Conservation (phyloP, 495 filamentous ascomycete genomes). For the Terfezia boudieri region DNA sequence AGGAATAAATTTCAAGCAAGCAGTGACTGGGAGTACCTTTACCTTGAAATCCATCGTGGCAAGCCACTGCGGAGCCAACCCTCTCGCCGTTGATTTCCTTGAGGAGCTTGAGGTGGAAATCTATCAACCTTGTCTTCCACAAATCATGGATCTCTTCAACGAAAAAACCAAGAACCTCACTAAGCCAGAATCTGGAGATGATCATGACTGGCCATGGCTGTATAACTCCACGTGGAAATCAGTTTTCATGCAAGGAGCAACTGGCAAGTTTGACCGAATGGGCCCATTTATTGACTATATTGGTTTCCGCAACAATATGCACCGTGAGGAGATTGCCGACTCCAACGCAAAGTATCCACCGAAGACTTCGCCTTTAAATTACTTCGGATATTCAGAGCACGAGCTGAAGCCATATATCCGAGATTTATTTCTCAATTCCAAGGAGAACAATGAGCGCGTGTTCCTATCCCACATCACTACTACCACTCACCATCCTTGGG, state of each 20-base stretch:
- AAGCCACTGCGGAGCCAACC: conserved; percentile 26
- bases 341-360: conserved; percentile 17
- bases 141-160: conserved; percentile 26
- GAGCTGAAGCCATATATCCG: conserved; percentile 24
- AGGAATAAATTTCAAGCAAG: conserved; percentile 25
- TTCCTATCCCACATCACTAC: conserved; percentile 28
- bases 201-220: conserved; percentile 11
- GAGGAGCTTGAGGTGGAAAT: conserved; percentile 27
- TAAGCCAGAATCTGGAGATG: neutral
- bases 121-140: conserved; percentile 29
- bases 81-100: conserved; percentile 26
- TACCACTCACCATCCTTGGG: conserved; percentile 28
- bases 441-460: conserved; percentile 23
- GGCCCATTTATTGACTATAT: conserved; percentile 21
- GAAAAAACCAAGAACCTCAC: conserved; percentile 3
- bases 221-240: conserved; percentile 21
- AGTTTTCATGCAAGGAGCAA: conserved; percentile 27
- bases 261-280: conserved; percentile 26
- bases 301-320: conserved; percentile 22
- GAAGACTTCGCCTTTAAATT: conserved; percentile 22
- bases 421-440: conserved; percentile 24
- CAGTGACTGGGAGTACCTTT: conserved; percentile 24
- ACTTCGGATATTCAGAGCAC: conserved; percentile 29
- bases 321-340: conserved; percentile 19
- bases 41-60: conserved; percentile 27